phyloP scores from a whole-genome alignment of 2,329 filamentous ascomycete genomes.

The Fusarium sp. region DNA sequence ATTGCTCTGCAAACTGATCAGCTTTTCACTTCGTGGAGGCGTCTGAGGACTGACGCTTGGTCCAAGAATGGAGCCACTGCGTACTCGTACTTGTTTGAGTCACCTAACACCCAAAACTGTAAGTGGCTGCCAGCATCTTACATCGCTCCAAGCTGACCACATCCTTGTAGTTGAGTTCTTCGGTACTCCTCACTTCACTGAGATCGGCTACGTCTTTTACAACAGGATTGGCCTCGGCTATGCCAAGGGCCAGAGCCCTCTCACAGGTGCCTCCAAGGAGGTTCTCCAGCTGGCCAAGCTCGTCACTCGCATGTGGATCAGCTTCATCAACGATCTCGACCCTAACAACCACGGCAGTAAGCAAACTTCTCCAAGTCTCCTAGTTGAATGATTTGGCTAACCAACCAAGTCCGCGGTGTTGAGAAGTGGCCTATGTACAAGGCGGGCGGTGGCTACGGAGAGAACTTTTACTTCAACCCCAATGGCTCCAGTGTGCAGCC shows the following conservation, averaged over 20 bases:
- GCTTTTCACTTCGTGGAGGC: constrained; percentile 65
- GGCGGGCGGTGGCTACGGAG: constrained; percentile 32
- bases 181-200: constrained; percentile 46
- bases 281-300: constrained; percentile 52
- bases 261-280: constrained; percentile 55
- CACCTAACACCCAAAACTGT: constrained; percentile 37
- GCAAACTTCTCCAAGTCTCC: background rate
- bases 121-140: background rate
- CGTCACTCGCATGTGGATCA: constrained; percentile 53
- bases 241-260: constrained; percentile 44
- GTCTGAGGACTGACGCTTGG: constrained; percentile 65
- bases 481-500: constrained; percentile 28
- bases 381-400: background rate
- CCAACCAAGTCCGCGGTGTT: constrained; percentile 13
- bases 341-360: constrained; percentile 53
- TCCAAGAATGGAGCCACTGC: constrained; percentile 59
- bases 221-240: constrained; percentile 59
- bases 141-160: background rate
- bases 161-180: constrained; percentile 14
- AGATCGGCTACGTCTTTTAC: constrained; percentile 60
- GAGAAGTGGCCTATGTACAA: constrained; percentile 34
- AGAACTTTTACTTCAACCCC: constrained; percentile 39
- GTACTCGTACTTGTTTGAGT: constrained; percentile 65
- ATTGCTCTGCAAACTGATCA: constrained; percentile 65
- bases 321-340: constrained; percentile 50